Evolutionary conservation across 2,329 filamentous ascomycete species (phyloP).

Genomic region (Lasiodiplodia theobromae): DNA sequence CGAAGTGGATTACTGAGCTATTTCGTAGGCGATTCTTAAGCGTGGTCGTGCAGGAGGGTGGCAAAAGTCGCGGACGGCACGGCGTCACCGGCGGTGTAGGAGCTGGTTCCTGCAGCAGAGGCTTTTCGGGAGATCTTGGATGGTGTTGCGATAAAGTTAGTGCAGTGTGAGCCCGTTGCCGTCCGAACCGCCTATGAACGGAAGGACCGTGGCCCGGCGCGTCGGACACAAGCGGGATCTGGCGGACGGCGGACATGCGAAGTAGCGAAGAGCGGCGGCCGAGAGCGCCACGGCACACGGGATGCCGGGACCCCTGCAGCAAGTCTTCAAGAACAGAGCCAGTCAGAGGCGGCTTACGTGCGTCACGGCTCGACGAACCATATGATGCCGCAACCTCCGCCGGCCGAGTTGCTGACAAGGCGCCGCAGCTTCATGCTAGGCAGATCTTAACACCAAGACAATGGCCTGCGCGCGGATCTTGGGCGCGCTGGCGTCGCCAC

Average conservation of each 20-base stretch:
- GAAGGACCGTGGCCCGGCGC: neutral
- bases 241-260: neutral
- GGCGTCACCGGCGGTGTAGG: neutral
- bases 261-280: slow-evolving; percentile 13
- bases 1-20: neutral
- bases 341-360: slow-evolving; percentile 4
- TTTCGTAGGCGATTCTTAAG: neutral
- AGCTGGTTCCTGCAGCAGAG: neutral
- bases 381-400: slow-evolving; percentile 10
- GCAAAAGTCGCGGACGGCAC: neutral
- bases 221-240: neutral
- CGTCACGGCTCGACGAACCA: neutral
- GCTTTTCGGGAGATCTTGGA: neutral
- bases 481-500: slow-evolving; percentile 2
- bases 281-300: neutral
- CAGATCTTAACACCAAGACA: neutral
- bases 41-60: neutral
- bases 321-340: neutral
- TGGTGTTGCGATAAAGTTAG: slow-evolving; percentile 10
- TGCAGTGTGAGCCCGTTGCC: neutral
- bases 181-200: slow-evolving; percentile 1
- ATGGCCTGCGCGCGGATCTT: neutral
- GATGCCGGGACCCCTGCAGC: neutral
- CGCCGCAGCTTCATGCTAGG: neutral
- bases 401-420: slow-evolving; percentile 19